phyloP scores from a whole-genome alignment of 2,329 filamentous ascomycete genomes.

The Monilinia fructigena region DNA sequence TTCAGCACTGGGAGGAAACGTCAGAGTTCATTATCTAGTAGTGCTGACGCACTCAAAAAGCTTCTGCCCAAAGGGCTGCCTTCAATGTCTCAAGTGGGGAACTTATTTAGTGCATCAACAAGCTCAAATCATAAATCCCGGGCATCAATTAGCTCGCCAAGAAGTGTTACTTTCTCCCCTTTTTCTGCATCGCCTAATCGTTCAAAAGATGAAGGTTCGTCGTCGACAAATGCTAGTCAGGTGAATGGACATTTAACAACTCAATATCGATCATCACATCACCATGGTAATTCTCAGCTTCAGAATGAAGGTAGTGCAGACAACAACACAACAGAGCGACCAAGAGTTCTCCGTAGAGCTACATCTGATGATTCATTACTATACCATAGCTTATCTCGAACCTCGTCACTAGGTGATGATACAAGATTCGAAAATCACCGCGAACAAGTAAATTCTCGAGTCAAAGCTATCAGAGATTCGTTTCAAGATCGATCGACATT shows the following conservation, averaged over 20 bases:
- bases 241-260: background rate
- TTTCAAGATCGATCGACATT: slow-evolving; percentile 77
- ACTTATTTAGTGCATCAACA: slow-evolving; percentile 37
- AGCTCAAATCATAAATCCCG: slow-evolving; percentile 27
- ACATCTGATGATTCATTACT: slow-evolving; percentile 79
- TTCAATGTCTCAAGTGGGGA: slow-evolving; percentile 43
- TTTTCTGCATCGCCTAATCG: slow-evolving; percentile 12
- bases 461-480: slow-evolving; percentile 89
- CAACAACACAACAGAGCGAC: slow-evolving; percentile 22
- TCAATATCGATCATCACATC: slow-evolving; percentile 4
- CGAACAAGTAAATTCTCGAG: slow-evolving; percentile 81
- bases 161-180: slow-evolving; percentile 17
- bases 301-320: slow-evolving; percentile 11
- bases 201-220: slow-evolving; percentile 8
- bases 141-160: slow-evolving; percentile 14
- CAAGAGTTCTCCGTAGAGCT: slow-evolving; percentile 52
- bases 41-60: slow-evolving; percentile 57
- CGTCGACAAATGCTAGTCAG: background rate
- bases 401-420: slow-evolving; percentile 83
- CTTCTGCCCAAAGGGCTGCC: slow-evolving; percentile 55
- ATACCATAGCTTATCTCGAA: slow-evolving; percentile 70
- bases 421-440: slow-evolving; percentile 75
- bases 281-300: slow-evolving; percentile 26
- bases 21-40: slow-evolving; percentile 53
- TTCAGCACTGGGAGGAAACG: slow-evolving; percentile 47